A percentile compares a stretch with the other conserved stretches of the same genome.
These are phyloP conservation scores for Amanita pallidorosea DNA, from an alignment of 768 basidiomycete species.

Conservation along the genomic window DNA sequence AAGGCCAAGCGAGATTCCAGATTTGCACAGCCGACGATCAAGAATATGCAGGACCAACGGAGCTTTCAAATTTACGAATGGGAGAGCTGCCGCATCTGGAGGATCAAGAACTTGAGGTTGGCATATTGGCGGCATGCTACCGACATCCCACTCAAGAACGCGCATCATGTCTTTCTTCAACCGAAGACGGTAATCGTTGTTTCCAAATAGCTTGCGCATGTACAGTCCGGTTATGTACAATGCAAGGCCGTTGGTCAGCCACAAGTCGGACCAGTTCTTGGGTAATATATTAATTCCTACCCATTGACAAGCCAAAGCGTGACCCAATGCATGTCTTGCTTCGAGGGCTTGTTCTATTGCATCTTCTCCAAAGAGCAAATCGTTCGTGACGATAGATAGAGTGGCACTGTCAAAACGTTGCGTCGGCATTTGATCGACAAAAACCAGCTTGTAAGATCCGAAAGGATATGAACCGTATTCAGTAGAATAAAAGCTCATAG, in stretches of 20 bases:
- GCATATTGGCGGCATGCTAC: slow-evolving; percentile 86
- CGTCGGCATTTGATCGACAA: slow-evolving; percentile 80
- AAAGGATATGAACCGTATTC: slow-evolving; percentile 97
- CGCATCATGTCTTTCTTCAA: slow-evolving; percentile 96
- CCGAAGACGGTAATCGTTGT: slow-evolving; percentile 93
- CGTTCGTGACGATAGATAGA: slow-evolving; percentile 65
- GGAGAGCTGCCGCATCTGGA: slow-evolving; percentile 65
- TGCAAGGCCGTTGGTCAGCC: slow-evolving; percentile 93
- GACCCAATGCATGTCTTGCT: slow-evolving; percentile 74
- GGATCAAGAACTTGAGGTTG: slow-evolving; percentile 80
- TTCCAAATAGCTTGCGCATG: slow-evolving; percentile 79
- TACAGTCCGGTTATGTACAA: slow-evolving; percentile 86
- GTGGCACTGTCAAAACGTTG: slow-evolving; percentile 82
- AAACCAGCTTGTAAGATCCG: slow-evolving; percentile 87
- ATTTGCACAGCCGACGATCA: slow-evolving; percentile 87
- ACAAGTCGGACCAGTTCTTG: slow-evolving; percentile 86
- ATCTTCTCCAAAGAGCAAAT: slow-evolving; percentile 79
- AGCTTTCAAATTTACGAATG: slow-evolving; percentile 91
- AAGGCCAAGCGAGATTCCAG: slow-evolving; percentile 88
- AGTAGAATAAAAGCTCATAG: slow-evolving; percentile 86
- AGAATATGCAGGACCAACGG: slow-evolving; percentile 96
- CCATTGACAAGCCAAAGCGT: slow-evolving; percentile 94
- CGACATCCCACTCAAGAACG: slow-evolving; percentile 79
- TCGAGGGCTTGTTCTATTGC: slow-evolving; percentile 92
- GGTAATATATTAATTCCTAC: slow-evolving; percentile 92